A percentile compares a stretch with the other conserved stretches of the same genome.
Evolutionary conservation across 1,284 basidiomycete genomes (phyloP).

Genomic region (Macrocystidia cucumis): DNA sequence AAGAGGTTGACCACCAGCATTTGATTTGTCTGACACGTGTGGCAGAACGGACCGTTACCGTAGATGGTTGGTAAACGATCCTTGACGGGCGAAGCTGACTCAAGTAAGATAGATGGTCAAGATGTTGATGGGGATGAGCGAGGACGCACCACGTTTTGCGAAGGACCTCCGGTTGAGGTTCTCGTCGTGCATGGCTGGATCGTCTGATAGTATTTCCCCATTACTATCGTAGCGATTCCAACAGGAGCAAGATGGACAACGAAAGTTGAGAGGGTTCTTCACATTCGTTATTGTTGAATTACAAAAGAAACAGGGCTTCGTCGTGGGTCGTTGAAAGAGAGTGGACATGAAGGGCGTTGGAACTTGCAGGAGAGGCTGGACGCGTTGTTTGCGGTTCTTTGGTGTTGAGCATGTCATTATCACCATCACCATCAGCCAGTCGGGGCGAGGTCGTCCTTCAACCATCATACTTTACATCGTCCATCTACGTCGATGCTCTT

Average conservation of each 20-base stretch:
- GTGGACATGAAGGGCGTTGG: constrained; percentile 21
- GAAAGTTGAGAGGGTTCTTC: constrained; percentile 46
- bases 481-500: constrained; percentile 58
- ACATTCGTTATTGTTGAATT: constrained; percentile 36
- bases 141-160: constrained; percentile 60
- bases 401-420: constrained; percentile 14
- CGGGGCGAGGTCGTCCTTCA: constrained; percentile 60
- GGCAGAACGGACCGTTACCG: constrained; percentile 66
- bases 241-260: constrained; percentile 60
- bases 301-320: constrained; percentile 61
- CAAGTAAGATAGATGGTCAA: constrained; percentile 7
- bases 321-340: constrained; percentile 29
- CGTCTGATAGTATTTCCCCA: constrained; percentile 75
- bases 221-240: constrained; percentile 63
- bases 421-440: constrained; percentile 25
- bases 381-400: constrained; percentile 7
- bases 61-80: constrained; percentile 57
- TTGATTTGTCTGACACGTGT: constrained; percentile 86
- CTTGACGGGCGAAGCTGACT: constrained; percentile 59
- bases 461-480: constrained; percentile 70
- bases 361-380: constrained; percentile 2
- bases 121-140: not conserved
- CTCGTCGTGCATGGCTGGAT: constrained; percentile 84
- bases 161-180: constrained; percentile 65
- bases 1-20: constrained; percentile 79